Conservation (phyloP, 805 yeast genomes). For the Cephaloascus fragrans region DNA sequence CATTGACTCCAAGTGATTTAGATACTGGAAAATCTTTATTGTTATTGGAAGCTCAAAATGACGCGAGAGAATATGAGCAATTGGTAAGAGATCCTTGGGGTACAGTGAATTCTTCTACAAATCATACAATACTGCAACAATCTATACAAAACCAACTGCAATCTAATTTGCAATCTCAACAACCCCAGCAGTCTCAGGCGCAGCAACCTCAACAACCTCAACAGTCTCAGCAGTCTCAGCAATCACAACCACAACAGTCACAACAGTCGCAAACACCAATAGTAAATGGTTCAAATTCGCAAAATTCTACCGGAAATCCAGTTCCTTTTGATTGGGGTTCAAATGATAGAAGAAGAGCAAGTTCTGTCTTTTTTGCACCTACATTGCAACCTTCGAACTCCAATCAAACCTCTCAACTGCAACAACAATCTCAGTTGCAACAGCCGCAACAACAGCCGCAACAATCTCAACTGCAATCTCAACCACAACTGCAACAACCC, state of each 20-base stretch:
- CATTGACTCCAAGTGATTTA: constrained; percentile 14
- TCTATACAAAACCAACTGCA: constrained; percentile 6
- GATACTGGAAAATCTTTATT: constrained; percentile 31
- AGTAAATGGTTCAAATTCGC: constrained; percentile 21
- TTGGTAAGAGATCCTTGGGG: constrained; percentile 40
- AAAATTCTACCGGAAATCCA: constrained; percentile 22
- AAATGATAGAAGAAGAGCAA: constrained; percentile 37
- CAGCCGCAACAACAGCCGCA: constrained; percentile 6
- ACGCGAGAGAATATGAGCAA: constrained; percentile 35
- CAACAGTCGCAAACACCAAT: constrained; percentile 8
- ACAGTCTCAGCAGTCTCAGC: constrained; percentile 5
- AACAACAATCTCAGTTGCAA: constrained; percentile 4
- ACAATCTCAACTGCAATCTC: constrained; percentile 2
- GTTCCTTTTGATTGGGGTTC: constrained; percentile 25
- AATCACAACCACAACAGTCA: constrained; percentile 1
- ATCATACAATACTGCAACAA: constrained; percentile 5
- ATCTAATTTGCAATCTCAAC: constrained; percentile 7
- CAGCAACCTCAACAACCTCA: constrained; percentile 5
- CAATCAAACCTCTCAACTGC: constrained; percentile 4
- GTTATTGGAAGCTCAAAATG: constrained; percentile 35
- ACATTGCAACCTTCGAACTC: constrained; percentile 1
- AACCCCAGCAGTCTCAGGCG: constrained; percentile 4
- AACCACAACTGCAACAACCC: constrained; percentile 2
- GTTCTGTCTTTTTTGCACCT: constrained; percentile 35
- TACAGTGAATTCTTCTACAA: constrained; percentile 2